Percentiles rank a stretch among this genome's conserved stretches.
These are phyloP conservation scores for Letharia columbiana DNA, from an alignment of 495 filamentous ascomycete genomes.

Conservation along the genomic window DNA sequence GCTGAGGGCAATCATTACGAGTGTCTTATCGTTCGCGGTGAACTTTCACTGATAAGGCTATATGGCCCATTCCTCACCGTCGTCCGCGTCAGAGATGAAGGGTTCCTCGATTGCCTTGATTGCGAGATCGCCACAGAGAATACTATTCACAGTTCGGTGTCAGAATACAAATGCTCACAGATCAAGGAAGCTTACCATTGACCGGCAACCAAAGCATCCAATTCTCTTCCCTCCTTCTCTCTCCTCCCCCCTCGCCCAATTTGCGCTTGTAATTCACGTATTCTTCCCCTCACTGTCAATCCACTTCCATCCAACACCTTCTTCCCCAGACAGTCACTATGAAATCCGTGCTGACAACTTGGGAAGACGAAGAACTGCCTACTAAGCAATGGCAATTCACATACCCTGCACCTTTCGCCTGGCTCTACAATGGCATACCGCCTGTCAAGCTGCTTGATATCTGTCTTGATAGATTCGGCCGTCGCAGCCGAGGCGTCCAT, in stretches of 20 bases:
- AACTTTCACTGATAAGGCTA: slow-evolving; percentile 26
- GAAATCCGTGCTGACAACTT: slow-evolving; percentile 87
- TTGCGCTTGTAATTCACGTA: slow-evolving; percentile 73
- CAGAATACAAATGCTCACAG: background rate
- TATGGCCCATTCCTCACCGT: slow-evolving; percentile 74
- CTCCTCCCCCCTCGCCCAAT: slow-evolving; percentile 64
- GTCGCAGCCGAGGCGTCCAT: slow-evolving; percentile 91
- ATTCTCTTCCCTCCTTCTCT: slow-evolving; percentile 76
- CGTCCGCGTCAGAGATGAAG: slow-evolving; percentile 64
- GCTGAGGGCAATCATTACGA: background rate
- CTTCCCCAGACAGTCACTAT: slow-evolving; percentile 81
- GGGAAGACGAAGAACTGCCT: slow-evolving; percentile 97
- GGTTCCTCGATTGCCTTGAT: slow-evolving; percentile 90
- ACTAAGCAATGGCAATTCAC: slow-evolving; percentile 72
- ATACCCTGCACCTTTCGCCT: slow-evolving; percentile 86
- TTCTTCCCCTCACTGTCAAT: slow-evolving; percentile 55
- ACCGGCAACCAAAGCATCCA: slow-evolving; percentile 77
- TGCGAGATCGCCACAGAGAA: slow-evolving; percentile 87
- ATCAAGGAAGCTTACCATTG: slow-evolving; percentile 53
- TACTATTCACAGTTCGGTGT: slow-evolving; percentile 37
- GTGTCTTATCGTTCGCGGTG: background rate
- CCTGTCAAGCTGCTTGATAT: slow-evolving; percentile 74
- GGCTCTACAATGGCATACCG: slow-evolving; percentile 96
- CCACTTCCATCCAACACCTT: slow-evolving; percentile 60
- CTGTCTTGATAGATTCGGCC: slow-evolving; percentile 76